Percentiles rank a stretch among this genome's conserved stretches.
Evolutionary conservation across 2,329 filamentous ascomycete genomes (phyloP).

Genomic region (Thelonectria rubi): DNA sequence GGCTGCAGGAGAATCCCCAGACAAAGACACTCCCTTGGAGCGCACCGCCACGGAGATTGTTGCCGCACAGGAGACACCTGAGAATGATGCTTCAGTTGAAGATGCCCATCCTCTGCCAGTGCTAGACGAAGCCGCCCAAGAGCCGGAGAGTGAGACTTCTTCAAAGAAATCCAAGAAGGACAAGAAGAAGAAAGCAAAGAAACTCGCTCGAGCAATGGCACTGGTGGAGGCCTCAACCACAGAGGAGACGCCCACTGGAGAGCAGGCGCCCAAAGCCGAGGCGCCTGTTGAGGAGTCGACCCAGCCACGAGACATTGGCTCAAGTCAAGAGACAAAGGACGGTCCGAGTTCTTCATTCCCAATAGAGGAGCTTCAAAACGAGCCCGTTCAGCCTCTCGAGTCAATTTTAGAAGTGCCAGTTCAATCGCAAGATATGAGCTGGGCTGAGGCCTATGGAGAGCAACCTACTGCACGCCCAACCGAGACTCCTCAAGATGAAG

Average conservation of each 20-base stretch:
- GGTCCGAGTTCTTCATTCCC: neutral
- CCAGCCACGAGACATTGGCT: conserved; percentile 6
- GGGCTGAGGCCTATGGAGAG: neutral
- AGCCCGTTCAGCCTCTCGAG: neutral
- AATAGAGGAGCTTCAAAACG: neutral
- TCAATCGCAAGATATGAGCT: neutral
- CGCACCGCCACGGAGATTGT: conserved; percentile 3
- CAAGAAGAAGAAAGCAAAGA: conserved; percentile 48
- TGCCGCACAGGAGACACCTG: neutral
- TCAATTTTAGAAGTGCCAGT: conserved; percentile 6
- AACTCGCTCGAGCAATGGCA: conserved; percentile 37
- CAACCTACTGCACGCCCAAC: neutral
- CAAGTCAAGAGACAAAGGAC: neutral
- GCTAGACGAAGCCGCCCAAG: conserved; percentile 12
- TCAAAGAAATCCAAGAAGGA: conserved; percentile 47
- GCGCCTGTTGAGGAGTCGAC: conserved; percentile 9
- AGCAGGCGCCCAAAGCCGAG: conserved; percentile 2
- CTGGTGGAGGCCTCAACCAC: conserved; percentile 10
- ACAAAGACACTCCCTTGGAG: neutral
- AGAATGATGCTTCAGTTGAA: neutral
- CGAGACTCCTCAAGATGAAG: neutral
- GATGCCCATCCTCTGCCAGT: neutral
- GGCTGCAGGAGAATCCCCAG: neutral
- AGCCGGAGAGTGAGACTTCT: conserved; percentile 22
- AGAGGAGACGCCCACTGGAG: conserved; percentile 3